Evolutionary conservation across 2,329 filamentous ascomycete species (phyloP).

Genomic region (Sporothrix phasma): DNA sequence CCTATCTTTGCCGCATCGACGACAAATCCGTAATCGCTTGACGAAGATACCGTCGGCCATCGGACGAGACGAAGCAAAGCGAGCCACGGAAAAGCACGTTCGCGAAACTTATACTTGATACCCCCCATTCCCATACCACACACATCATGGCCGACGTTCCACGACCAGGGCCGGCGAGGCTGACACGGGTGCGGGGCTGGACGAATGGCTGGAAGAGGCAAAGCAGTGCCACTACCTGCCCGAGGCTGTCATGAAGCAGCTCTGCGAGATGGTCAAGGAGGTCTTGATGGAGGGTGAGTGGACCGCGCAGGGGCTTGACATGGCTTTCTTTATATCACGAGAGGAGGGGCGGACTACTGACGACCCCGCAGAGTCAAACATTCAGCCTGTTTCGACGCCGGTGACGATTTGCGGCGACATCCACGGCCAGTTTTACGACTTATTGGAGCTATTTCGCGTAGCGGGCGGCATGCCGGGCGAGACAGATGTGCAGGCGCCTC

Average conservation of each 20-base stretch:
- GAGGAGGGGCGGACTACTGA: background rate
- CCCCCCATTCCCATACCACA: conserved; percentile 20
- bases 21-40: background rate
- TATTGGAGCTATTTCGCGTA: conserved; percentile 92
- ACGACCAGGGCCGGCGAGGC: conserved; percentile 79
- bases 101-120: background rate
- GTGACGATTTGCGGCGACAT: conserved; percentile 98
- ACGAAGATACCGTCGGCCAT: background rate
- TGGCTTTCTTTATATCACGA: no score
- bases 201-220: conserved; percentile 94
- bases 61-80: background rate
- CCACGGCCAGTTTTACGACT: conserved; percentile 96
- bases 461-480: conserved; percentile 94
- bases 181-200: conserved; percentile 77
- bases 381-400: conserved; percentile 92
- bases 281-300: conserved; percentile 86
- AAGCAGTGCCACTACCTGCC: conserved; percentile 97
- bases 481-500: conserved; percentile 56
- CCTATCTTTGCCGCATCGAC: background rate
- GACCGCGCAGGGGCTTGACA: no score
- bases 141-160: conserved; percentile 49
- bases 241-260: conserved; percentile 93
- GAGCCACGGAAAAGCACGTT: background rate
- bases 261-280: conserved; percentile 98
- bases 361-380: conserved; percentile 72